Conservation (phyloP, 257 asterid species). For the Rehmannia glutinosa region DNA sequence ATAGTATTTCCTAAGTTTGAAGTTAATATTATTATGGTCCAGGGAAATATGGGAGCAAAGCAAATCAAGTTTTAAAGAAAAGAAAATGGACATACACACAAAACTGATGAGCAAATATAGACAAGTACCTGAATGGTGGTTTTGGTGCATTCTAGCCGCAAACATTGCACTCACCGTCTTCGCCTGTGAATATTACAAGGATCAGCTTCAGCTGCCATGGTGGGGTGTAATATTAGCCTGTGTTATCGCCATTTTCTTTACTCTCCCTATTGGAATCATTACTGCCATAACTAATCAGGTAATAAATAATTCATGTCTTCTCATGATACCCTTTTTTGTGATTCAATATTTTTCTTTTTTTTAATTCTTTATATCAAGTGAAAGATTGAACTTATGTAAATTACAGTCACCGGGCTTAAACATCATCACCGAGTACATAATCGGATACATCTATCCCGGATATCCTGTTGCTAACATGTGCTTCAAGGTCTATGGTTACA, state of each 20-base stretch:
- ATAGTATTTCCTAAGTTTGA: no score
- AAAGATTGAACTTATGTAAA: no score
- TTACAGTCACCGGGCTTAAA: conserved; percentile 53
- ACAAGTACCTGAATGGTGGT: conserved; percentile 59
- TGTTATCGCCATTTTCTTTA: conserved; percentile 36
- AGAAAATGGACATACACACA: conserved; percentile 37
- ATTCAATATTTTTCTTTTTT: neutral
- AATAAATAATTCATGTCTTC: no score
- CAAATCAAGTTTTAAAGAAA: conserved; percentile 20
- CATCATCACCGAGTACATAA: conserved; percentile 47
- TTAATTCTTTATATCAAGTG: neutral
- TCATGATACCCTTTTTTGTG: no score
- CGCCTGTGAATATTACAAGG: conserved; percentile 24
- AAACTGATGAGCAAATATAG: conserved; percentile 49
- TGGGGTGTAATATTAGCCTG: conserved; percentile 59
- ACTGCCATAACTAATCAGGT: conserved; percentile 64
- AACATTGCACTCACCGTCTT: conserved; percentile 28
- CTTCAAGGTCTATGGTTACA: conserved; percentile 62
- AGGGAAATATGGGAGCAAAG: conserved; percentile 36
- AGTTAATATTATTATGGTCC: no score
- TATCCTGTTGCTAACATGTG: conserved; percentile 59
- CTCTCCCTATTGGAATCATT: conserved; percentile 56
- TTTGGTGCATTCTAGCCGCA: conserved; percentile 28
- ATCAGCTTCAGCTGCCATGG: conserved; percentile 53
- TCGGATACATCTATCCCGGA: conserved; percentile 52